Conservation (phyloP, 768 basidiomycete genomes). For the Suillus luteus region DNA sequence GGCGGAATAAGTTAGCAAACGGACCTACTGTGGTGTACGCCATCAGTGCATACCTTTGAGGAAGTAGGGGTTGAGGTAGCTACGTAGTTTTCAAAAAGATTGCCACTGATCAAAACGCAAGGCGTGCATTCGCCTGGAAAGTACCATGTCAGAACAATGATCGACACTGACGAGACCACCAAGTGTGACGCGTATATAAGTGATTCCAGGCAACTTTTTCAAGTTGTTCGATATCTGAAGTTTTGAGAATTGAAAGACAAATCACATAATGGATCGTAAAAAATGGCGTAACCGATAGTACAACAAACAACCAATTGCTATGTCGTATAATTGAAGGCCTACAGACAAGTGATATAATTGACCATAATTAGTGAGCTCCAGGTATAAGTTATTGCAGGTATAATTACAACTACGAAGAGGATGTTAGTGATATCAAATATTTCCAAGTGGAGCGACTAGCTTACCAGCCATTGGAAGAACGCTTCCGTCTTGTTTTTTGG, state of each 20-base stretch:
- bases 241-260: no score
- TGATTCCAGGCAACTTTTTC: neutral
- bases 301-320: no score
- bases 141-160: neutral
- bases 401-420: constrained; percentile 9
- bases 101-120: no score
- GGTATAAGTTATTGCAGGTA: constrained; percentile 1
- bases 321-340: neutral
- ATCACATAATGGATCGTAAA: no score
- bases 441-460: constrained; percentile 26
- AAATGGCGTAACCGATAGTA: no score
- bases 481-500: constrained; percentile 68
- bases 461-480: constrained; percentile 80
- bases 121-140: neutral
- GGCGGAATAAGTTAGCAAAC: neutral
- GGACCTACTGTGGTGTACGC: neutral
- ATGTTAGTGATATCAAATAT: neutral
- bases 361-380: neutral
- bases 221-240: no score
- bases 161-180: neutral
- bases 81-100: no score
- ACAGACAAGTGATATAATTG: neutral
- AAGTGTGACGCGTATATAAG: neutral
- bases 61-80: no score
- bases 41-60: no score